Evolutionary conservation across 2,329 filamentous ascomycete genomes (phyloP).

Genomic region (Colletotrichum sp.): DNA sequence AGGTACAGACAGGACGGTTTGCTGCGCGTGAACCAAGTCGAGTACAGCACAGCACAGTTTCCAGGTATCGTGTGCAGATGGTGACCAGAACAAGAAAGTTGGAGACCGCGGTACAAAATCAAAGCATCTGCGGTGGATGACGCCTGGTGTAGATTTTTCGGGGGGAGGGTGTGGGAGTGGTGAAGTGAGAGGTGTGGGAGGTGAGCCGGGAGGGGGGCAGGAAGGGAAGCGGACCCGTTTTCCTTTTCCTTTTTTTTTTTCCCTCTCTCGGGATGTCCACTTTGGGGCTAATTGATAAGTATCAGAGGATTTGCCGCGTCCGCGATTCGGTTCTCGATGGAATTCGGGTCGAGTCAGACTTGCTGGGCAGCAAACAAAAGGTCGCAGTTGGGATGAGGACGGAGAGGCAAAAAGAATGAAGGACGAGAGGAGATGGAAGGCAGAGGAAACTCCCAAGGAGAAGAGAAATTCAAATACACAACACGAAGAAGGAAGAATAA

Average conservation of each 20-base stretch:
- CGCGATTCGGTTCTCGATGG: conserved; percentile 23
- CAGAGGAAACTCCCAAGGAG: background rate
- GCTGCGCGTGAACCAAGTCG: background rate
- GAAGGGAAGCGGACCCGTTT: conserved; percentile 6
- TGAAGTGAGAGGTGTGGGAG: conserved; percentile 1
- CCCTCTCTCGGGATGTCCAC: background rate
- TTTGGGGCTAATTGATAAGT: conserved; percentile 10
- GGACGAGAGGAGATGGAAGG: background rate
- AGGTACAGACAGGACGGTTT: background rate
- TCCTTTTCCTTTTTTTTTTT: background rate
- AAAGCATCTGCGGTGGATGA: conserved; percentile 16
- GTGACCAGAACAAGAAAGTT: conserved; percentile 20
- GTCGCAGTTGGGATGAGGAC: background rate
- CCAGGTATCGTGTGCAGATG: background rate
- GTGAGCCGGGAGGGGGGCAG: background rate
- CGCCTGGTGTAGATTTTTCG: conserved; percentile 2
- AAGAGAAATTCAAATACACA: conserved; percentile 6
- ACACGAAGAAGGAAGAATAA: conserved; percentile 20
- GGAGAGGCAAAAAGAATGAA: conserved; percentile 23
- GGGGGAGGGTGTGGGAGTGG: background rate
- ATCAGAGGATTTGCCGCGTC: conserved; percentile 4
- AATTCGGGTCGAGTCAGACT: conserved; percentile 8
- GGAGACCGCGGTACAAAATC: conserved; percentile 11
- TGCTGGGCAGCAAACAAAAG: background rate
- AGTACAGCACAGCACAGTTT: background rate